Conservation (phyloP, 2,329 filamentous ascomycete species). For the Chaetoscypha palmicola region DNA sequence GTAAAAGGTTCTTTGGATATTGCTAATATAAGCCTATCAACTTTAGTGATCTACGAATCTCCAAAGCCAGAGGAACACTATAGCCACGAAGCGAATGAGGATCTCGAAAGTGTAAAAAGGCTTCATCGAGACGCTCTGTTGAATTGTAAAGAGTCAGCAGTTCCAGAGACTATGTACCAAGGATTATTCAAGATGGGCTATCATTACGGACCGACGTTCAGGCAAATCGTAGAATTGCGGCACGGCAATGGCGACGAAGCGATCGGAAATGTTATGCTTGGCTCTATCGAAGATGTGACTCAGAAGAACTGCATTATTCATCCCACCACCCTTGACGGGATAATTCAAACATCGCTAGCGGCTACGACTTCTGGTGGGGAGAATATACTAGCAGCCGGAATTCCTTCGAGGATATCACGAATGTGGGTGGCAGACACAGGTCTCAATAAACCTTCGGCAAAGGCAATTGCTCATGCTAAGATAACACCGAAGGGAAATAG, state of each 20-base stretch:
- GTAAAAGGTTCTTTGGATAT: not conserved
- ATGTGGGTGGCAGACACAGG: not conserved
- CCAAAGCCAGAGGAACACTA: no score
- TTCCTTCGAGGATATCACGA: not conserved
- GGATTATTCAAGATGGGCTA: not conserved
- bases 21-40: no score
- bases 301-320: not conserved
- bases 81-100: not conserved
- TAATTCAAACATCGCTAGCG: not conserved
- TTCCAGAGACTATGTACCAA: not conserved
- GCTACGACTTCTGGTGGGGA: not conserved
- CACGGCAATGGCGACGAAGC: not conserved
- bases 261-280: not conserved
- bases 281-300: not conserved
- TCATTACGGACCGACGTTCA: not conserved
- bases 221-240: not conserved
- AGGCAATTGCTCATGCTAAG: not conserved
- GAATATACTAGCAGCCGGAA: not conserved
- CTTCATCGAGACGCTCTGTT: not conserved
- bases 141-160: not conserved
- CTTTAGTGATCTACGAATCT: no score
- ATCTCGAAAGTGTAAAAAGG: not conserved
- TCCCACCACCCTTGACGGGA: slow-evolving; percentile 1
- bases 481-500: not conserved
- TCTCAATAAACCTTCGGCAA: not conserved